Percentiles rank a stretch among this genome's conserved stretches.
Evolutionary conservation across 1,139 yeast genomes (phyloP).

Genomic region (Suhomyces bolitotheri): DNA sequence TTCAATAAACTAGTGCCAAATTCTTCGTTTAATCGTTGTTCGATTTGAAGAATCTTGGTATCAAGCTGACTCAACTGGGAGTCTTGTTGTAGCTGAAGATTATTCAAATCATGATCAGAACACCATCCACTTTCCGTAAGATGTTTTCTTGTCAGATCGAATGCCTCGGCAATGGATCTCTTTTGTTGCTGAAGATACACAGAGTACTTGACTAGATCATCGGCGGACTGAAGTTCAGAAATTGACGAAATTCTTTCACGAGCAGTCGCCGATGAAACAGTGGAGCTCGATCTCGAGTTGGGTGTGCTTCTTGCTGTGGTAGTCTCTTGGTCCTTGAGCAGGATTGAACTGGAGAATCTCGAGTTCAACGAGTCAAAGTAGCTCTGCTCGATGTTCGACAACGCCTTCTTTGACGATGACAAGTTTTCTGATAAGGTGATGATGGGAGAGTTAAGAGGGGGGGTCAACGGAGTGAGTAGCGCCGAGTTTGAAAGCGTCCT

Average conservation of each 20-base stretch:
- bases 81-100: slow-evolving; percentile 40
- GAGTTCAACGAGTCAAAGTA: slow-evolving; percentile 32
- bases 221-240: slow-evolving; percentile 28
- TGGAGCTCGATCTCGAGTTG: slow-evolving; percentile 2
- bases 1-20: slow-evolving; percentile 25
- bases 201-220: slow-evolving; percentile 36
- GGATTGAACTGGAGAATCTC: slow-evolving; percentile 9
- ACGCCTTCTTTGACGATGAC: slow-evolving; percentile 27
- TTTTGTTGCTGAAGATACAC: slow-evolving; percentile 34
- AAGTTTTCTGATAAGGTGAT: slow-evolving; percentile 45
- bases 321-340: slow-evolving; percentile 2
- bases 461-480: slow-evolving; percentile 31
- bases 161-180: slow-evolving; percentile 36
- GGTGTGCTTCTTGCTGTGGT: neutral
- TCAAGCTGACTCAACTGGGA: slow-evolving; percentile 33
- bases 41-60: slow-evolving; percentile 34
- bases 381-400: slow-evolving; percentile 38
- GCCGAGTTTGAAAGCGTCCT: slow-evolving; percentile 16
- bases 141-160: slow-evolving; percentile 36
- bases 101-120: slow-evolving; percentile 44
- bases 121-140: slow-evolving; percentile 48
- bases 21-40: slow-evolving; percentile 31
- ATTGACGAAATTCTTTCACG: slow-evolving; percentile 19
- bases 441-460: slow-evolving; percentile 41
- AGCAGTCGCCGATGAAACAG: slow-evolving; percentile 2